These are phyloP conservation scores for Cephaloascus fragrans DNA, from an alignment of 805 yeast genomes.

Conservation along the genomic window DNA sequence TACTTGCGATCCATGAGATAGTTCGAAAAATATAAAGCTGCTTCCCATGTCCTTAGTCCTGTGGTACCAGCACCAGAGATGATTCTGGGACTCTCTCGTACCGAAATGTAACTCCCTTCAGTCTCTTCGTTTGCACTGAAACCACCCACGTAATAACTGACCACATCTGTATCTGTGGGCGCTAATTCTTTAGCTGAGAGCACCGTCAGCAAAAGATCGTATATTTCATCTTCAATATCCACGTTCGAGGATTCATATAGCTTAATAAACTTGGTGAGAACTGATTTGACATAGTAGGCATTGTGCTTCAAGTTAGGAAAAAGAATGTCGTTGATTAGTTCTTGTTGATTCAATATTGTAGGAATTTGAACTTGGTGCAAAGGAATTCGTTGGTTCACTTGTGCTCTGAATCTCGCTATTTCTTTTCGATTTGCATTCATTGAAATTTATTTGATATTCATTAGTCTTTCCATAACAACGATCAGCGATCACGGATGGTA, in stretches of 20 bases:
- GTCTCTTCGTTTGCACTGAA: conserved; percentile 3
- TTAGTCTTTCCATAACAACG: too few species aligned
- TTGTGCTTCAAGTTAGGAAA: conserved; percentile 19
- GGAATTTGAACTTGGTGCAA: conserved; percentile 4
- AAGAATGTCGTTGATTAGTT: background rate
- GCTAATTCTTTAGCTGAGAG: conserved; percentile 19
- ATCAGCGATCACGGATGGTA: too few species aligned
- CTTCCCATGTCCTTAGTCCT: conserved; percentile 92
- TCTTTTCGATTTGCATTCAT: background rate
- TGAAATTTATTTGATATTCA: too few species aligned
- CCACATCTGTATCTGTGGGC: conserved; percentile 27
- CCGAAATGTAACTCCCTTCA: conserved; percentile 19
- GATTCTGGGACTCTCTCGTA: conserved; percentile 53
- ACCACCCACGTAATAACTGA: conserved; percentile 22
- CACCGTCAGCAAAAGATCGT: conserved; percentile 27
- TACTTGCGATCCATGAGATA: conserved; percentile 26
- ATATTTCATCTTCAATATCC: conserved; percentile 29
- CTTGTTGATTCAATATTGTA: background rate
- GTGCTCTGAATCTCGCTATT: conserved; percentile 6
- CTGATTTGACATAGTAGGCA: conserved; percentile 38
- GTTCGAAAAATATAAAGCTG: conserved; percentile 58
- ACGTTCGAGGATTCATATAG: conserved; percentile 16
- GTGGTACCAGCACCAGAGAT: conserved; percentile 77
- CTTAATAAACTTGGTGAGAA: conserved; percentile 32
- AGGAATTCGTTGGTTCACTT: conserved; percentile 19